Conservation (phyloP, 257 asterid species). For the Solanum habrochaites region DNA sequence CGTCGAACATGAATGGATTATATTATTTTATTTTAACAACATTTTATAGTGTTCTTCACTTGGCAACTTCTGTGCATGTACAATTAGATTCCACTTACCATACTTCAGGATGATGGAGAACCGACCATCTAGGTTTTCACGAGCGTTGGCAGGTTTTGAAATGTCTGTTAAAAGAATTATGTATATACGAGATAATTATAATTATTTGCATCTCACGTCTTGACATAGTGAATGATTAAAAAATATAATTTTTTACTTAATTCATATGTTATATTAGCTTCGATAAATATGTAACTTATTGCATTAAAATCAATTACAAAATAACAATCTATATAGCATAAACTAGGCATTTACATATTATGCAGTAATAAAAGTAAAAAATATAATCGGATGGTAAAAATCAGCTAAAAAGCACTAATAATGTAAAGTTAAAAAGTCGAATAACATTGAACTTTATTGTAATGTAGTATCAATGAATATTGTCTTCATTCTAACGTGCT, state of each 20-base stretch:
- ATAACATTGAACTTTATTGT: background rate
- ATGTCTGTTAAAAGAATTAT: too few species aligned
- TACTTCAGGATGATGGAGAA: background rate
- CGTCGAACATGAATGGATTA: background rate
- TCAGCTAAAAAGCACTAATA: background rate
- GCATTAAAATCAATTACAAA: background rate
- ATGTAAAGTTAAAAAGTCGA: background rate
- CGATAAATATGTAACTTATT: background rate
- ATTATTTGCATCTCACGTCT: too few species aligned
- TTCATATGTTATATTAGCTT: background rate
- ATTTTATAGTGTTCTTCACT: background rate
- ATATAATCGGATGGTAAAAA: background rate
- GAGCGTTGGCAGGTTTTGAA: too few species aligned
- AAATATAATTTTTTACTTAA: background rate
- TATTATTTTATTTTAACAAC: background rate
- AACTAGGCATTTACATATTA: background rate
- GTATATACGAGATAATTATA: too few species aligned
- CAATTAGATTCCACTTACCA: background rate
- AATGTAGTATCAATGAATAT: background rate
- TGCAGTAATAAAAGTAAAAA: background rate
- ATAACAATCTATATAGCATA: background rate
- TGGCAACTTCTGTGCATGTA: background rate
- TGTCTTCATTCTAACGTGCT: background rate
- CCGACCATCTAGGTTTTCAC: too few species aligned
- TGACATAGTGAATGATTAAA: too few species aligned